Base-by-base conservation (phyloP, 352 stramenopile species). In the Aphanomyces euteiches region DNA sequence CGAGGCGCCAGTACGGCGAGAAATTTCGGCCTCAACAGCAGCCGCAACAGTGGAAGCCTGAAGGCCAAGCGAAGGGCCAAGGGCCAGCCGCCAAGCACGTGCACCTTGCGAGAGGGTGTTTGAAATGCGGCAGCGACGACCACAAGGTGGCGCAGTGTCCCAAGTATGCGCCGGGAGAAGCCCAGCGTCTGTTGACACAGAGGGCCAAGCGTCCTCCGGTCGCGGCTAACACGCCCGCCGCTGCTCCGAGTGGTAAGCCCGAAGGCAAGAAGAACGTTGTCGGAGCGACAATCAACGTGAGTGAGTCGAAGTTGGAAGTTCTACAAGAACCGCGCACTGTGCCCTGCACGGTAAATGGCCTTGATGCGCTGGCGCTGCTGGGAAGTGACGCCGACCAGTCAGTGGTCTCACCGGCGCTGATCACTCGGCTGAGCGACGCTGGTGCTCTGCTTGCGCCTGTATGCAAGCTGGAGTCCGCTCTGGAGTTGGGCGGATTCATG, bases 401-500 rank as follows among this genome's bases (percentile, higher is more conserved):
- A 34, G 48, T 69, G 41, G 39, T 69, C 7, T 41, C 63, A 4
- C 41, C 45, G 40, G 15, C 40, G 28, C 34, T 60, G 39, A 60
- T 69, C 2, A 4, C 47, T 7, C 63, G 45, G 5, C 50, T 69
- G 63, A 17, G 43, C 0, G 63, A 58, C 3, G n/a, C 50, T 8
- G n/a, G 50, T 34, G n/a, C 8, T 58, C 37, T 58, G 8, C 8
- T 19, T 10, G 8, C 50, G 7, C 50, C 50, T 10, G 50, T 58
- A 10, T 19, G 50, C 8, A 10, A 58, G 50, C 37, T 58, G 50
- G 50, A 58, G 8, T 10, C 8, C n/a, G 50, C n/a, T 19, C 50
- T 58, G 50, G 50, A 58, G n/a, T 19, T 58, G 50, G 50, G 50
- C 50, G 50, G 50, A 19, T 58, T 58, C 50, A 58, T 58, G 50